phyloP scores from a whole-genome alignment of 2,329 filamentous ascomycete genomes.

The Cytospora piceicola region DNA sequence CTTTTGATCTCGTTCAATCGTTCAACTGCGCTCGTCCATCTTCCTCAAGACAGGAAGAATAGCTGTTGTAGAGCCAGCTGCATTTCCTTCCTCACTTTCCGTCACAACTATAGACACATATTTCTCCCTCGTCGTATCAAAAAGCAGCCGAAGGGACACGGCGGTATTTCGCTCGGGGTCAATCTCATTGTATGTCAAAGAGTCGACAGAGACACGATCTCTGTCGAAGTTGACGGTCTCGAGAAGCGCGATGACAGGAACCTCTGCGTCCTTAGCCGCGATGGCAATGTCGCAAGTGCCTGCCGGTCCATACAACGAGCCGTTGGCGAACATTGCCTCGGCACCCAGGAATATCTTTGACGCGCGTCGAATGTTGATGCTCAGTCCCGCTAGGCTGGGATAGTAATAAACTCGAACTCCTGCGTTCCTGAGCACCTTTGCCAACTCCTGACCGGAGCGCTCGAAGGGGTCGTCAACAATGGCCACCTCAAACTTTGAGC shows the following conservation, averaged over 20 bases:
- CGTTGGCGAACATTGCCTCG: conserved; percentile 95
- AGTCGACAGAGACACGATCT: conserved; percentile 85
- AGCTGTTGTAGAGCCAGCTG: conserved; percentile 81
- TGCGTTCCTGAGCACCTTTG: conserved; percentile 66
- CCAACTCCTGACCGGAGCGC: conserved; percentile 60
- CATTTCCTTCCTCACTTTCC: conserved; percentile 91
- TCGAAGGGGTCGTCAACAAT: conserved; percentile 74
- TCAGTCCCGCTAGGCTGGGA: conserved; percentile 74
- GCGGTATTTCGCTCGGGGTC: conserved; percentile 69
- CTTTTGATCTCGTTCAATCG: conserved; percentile 38
- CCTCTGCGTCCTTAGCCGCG: conserved; percentile 73
- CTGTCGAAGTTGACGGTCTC: conserved; percentile 93
- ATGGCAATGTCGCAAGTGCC: conserved; percentile 88
- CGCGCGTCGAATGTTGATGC: conserved; percentile 67
- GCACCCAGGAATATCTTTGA: conserved; percentile 83
- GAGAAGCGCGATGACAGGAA: conserved; percentile 86
- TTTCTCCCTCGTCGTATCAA: conserved; percentile 87
- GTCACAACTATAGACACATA: conserved; percentile 89
- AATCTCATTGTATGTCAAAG: conserved; percentile 92
- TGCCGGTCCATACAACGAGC: conserved; percentile 82
- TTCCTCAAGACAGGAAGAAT: conserved; percentile 69
- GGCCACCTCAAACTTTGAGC: conserved; percentile 80
- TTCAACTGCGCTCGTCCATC: conserved; percentile 54
- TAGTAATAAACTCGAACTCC: conserved; percentile 82
- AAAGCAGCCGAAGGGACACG: conserved; percentile 69